Percentiles rank a stretch among this genome's conserved stretches.
These are phyloP conservation scores for Candida schatavii DNA, from an alignment of 805 yeast genomes.

Conservation along the genomic window DNA sequence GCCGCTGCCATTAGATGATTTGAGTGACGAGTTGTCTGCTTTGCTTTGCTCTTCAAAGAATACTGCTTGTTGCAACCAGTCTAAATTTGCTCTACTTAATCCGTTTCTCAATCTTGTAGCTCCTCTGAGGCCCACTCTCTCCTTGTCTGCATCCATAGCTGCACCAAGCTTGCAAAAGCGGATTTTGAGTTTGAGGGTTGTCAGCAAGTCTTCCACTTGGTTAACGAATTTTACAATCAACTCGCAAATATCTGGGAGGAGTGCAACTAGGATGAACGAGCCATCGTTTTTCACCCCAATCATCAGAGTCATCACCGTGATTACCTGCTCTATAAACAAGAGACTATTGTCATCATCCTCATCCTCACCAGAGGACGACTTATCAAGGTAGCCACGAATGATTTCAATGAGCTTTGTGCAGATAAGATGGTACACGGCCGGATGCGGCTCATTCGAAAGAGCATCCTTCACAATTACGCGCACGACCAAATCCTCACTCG, in stretches of 20 bases:
- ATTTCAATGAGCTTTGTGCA: constrained; percentile 42
- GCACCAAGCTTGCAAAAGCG: constrained; percentile 40
- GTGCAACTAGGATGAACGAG: constrained; percentile 29
- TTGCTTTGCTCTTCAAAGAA: constrained; percentile 28
- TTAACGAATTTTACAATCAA: constrained; percentile 27
- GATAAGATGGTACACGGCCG: constrained; percentile 50
- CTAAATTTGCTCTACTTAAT: constrained; percentile 44
- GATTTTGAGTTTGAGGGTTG: constrained; percentile 38
- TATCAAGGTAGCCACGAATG: constrained; percentile 26
- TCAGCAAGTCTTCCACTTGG: constrained; percentile 24
- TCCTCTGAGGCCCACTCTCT: constrained; percentile 36
- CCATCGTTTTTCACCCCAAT: constrained; percentile 31
- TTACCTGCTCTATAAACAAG: constrained; percentile 48
- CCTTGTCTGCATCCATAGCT: constrained; percentile 32
- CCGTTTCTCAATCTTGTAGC: constrained; percentile 47
- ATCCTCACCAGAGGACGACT: constrained; percentile 21
- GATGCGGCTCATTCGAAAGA: constrained; percentile 61
- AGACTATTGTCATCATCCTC: constrained; percentile 26
- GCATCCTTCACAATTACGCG: constrained; percentile 75
- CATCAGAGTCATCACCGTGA: constrained; percentile 44
- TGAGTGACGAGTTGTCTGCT: constrained; percentile 1
- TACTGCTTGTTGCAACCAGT: constrained; percentile 56
- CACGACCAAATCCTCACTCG: constrained; percentile 48
- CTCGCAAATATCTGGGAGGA: constrained; percentile 28
- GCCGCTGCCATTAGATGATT: constrained; percentile 4